Percentiles rank a stretch among this genome's conserved stretches.
Evolutionary conservation across 495 filamentous ascomycete genomes (phyloP).

Genomic region (Podospora pseudoanserina): DNA sequence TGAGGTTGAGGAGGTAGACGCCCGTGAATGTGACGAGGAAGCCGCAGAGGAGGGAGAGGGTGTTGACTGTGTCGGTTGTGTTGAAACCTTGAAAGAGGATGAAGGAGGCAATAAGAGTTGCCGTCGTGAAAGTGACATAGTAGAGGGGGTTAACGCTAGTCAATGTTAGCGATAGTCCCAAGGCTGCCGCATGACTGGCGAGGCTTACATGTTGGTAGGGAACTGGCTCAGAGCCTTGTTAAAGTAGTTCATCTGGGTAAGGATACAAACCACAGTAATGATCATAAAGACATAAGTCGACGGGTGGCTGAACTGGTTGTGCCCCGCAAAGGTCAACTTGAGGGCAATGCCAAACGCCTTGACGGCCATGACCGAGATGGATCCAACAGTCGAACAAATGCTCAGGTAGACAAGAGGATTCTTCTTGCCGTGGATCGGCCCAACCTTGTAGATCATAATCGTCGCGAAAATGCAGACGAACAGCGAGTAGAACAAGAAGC

Average conservation of each 20-base stretch:
- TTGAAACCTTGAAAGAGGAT: conserved; percentile 98
- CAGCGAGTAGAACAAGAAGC: conserved; percentile 79
- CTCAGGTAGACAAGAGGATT: conserved; percentile 95
- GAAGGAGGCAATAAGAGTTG: conserved; percentile 90
- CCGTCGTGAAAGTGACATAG: conserved; percentile 99
- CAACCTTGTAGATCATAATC: conserved; percentile 94
- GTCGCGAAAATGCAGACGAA: conserved; percentile 72
- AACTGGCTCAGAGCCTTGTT: conserved; percentile 98
- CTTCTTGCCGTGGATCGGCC: conserved; percentile 82
- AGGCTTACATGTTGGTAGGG: conserved; percentile 81
- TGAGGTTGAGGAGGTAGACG: conserved; percentile 94
- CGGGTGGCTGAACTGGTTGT: conserved; percentile 90
- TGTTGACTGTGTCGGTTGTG: conserved; percentile 89
- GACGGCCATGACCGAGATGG: conserved; percentile 95
- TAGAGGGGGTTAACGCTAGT: conserved; percentile 93
- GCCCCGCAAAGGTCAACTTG: conserved; percentile 83
- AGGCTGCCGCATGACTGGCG: neutral
- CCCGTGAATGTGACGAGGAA: conserved; percentile 97
- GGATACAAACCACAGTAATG: conserved; percentile 83
- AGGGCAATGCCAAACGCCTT: conserved; percentile 97
- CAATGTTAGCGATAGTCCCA: conserved; percentile 24
- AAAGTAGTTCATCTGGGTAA: conserved; percentile 99
- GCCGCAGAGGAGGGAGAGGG: conserved; percentile 81
- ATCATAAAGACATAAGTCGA: conserved; percentile 97
- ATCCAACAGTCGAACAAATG: conserved; percentile 95